Conservation (phyloP, 352 stramenopile genomes). For the Phytophthora rubi region DNA sequence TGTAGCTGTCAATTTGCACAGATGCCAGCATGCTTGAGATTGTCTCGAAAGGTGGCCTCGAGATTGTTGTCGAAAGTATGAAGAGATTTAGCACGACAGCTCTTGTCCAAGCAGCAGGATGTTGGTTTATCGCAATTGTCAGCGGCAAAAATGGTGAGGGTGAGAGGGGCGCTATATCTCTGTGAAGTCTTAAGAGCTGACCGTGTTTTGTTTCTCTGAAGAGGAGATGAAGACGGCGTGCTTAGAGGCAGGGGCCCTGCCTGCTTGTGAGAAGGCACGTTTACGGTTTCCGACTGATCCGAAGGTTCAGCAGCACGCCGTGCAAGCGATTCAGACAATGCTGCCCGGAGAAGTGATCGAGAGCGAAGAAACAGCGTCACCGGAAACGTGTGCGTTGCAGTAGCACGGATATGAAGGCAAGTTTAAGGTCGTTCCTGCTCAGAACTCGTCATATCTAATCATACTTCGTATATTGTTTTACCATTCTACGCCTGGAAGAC, state of each 20-base stretch:
- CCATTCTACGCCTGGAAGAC: conserved; percentile 21
- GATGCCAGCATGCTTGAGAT: conserved; percentile 66
- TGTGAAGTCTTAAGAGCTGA: neutral
- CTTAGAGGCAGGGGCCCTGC: conserved; percentile 56
- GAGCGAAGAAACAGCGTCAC: neutral
- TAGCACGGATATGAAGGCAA: conserved; percentile 6
- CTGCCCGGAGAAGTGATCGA: conserved; percentile 31
- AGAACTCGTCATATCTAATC: neutral
- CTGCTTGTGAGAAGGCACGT: conserved; percentile 58
- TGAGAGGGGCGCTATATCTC: neutral
- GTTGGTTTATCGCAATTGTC: conserved; percentile 59
- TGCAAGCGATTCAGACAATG: conserved; percentile 52
- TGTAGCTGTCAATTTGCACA: conserved; percentile 1
- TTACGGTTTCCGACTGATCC: conserved; percentile 49
- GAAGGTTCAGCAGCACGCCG: conserved; percentile 62
- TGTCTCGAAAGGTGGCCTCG: conserved; percentile 57
- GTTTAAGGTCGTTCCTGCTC: neutral
- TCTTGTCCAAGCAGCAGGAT: conserved; percentile 60
- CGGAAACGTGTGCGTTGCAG: conserved; percentile 23
- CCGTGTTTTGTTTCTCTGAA: conserved; percentile 10
- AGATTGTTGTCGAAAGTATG: conserved; percentile 59
- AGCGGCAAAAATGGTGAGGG: conserved; percentile 52
- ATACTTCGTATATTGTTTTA: conserved; percentile 18
- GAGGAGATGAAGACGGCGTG: conserved; percentile 54
- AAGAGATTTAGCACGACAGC: conserved; percentile 48